These are phyloP conservation scores for Entomortierella chlamydospora DNA, from an alignment of 192 early-diverging fungal species.

Conservation along the genomic window DNA sequence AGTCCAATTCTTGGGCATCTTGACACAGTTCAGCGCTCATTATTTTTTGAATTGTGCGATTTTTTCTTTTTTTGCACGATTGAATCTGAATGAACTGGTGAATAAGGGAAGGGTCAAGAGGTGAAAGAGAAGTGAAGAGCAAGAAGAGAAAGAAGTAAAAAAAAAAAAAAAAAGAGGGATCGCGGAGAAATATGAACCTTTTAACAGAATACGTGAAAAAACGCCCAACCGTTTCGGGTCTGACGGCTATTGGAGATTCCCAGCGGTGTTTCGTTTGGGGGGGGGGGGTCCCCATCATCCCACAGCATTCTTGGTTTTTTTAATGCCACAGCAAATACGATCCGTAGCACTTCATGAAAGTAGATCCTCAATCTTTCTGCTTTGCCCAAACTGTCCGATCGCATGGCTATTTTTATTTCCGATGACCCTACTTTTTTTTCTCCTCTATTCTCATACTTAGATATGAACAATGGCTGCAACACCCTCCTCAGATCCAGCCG, in stretches of 20 bases:
- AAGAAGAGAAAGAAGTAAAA: too few species aligned
- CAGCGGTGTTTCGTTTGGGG: too few species aligned
- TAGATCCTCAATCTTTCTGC: neutral
- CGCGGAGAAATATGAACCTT: too few species aligned
- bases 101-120: conserved; percentile 1
- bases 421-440: too few species aligned
- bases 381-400: neutral
- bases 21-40: conserved; percentile 28
- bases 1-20: conserved; percentile 57
- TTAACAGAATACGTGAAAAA: too few species aligned
- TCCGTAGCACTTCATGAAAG: neutral
- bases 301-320: too few species aligned
- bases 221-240: too few species aligned
- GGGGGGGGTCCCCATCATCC: too few species aligned
- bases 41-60: neutral
- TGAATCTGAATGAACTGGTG: too few species aligned
- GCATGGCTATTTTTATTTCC: neutral
- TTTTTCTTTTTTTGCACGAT: conserved; percentile 2
- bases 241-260: too few species aligned
- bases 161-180: neutral
- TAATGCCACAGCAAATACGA: conserved; percentile 2
- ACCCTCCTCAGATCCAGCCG: conserved; percentile 20
- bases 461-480: conserved; percentile 29
- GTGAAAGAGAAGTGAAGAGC: too few species aligned
- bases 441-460: conserved; percentile 1